Evolutionary conservation across 2,329 filamentous ascomycete species (phyloP).

Genomic region (Pyrenochaeta sp.): DNA sequence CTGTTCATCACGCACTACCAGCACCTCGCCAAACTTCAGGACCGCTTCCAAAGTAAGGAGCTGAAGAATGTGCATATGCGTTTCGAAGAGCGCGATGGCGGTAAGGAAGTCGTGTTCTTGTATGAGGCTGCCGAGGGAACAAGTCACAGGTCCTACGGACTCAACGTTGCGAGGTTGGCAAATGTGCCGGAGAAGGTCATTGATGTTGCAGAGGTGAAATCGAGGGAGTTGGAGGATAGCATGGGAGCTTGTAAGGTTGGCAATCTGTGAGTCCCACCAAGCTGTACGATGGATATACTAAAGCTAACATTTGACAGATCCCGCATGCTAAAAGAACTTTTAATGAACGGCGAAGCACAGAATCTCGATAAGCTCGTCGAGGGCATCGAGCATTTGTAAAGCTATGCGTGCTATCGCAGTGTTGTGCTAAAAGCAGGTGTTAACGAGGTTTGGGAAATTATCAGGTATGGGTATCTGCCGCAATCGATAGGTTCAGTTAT

Average conservation of each 20-base stretch:
- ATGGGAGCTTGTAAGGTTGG: conserved; percentile 44
- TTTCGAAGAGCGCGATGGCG: conserved; percentile 66
- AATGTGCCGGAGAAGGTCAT: conserved; percentile 80
- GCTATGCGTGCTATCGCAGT: neutral
- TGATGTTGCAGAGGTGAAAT: conserved; percentile 81
- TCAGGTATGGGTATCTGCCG: neutral
- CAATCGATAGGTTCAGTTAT: too few relatives aligned
- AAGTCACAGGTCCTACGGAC: conserved; percentile 89
- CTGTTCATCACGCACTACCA: conserved; percentile 99
- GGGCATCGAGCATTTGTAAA: conserved; percentile 55
- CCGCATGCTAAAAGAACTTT: conserved; percentile 29
- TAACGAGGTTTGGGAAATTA: neutral
- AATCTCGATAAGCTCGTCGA: conserved; percentile 51
- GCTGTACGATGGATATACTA: conserved; percentile 1
- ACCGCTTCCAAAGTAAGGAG: conserved; percentile 70
- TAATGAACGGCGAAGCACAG: conserved; percentile 36
- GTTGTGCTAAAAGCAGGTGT: neutral
- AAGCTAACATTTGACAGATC: conserved; percentile 28
- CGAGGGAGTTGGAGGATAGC: conserved; percentile 78
- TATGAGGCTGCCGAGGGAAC: conserved; percentile 93
- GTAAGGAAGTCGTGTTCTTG: conserved; percentile 86
- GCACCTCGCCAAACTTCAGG: conserved; percentile 76
- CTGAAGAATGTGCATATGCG: conserved; percentile 94
- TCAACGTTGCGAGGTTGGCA: conserved; percentile 91
- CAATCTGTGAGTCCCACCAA: conserved; percentile 40